phyloP scores from a whole-genome alignment of 257 asterid species.

The Echites panduratus region DNA sequence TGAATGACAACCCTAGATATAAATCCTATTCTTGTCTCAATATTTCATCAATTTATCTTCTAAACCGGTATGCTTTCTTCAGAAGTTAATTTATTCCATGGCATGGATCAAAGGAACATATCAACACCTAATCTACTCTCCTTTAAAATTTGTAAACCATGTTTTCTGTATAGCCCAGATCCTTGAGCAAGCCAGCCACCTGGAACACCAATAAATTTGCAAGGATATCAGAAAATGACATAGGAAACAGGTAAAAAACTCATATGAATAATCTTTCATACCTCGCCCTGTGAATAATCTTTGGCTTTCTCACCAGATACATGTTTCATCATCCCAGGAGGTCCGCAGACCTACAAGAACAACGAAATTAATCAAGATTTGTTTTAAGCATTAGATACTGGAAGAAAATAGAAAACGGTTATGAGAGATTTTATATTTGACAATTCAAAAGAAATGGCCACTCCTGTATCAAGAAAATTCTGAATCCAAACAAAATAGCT shows the following conservation, averaged over 20 bases:
- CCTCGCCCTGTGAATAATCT: constrained; percentile 89
- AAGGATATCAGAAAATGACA: background rate
- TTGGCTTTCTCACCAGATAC: constrained; percentile 86
- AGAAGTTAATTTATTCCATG: constrained; percentile 14
- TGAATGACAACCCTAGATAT: background rate
- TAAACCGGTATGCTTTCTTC: background rate
- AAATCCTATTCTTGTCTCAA: background rate
- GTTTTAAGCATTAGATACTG: background rate
- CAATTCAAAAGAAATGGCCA: too few species aligned
- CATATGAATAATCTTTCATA: constrained; percentile 10
- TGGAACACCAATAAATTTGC: constrained; percentile 27
- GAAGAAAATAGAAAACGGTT: background rate
- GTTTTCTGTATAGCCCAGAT: constrained; percentile 59
- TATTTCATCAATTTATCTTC: background rate
- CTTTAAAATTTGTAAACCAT: constrained; percentile 82
- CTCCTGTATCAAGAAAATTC: too few species aligned
- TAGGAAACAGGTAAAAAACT: constrained; percentile 2
- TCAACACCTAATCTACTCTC: constrained; percentile 10
- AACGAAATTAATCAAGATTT: constrained; percentile 7
- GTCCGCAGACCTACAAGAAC: constrained; percentile 80
- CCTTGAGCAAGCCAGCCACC: constrained; percentile 79
- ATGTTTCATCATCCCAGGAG: constrained; percentile 93
- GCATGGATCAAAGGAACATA: constrained; percentile 1
- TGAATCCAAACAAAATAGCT: background rate
- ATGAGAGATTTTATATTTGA: background rate